Evolutionary conservation across 23 red algal genomes (phyloP).

Genomic region (Cyanidium caldarium): DNA sequence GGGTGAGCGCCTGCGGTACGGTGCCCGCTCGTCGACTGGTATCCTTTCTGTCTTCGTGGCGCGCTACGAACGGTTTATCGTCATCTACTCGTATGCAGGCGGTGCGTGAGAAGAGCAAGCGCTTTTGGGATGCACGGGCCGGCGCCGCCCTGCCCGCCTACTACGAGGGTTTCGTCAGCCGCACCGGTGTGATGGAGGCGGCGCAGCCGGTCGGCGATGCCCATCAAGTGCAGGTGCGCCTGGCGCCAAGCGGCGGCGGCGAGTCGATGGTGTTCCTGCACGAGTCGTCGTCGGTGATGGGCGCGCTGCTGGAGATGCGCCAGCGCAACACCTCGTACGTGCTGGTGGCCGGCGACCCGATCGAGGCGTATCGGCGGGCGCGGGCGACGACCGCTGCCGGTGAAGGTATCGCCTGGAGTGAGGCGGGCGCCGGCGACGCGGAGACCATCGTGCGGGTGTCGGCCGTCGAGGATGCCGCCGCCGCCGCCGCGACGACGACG

Average conservation of each 20-base stretch:
- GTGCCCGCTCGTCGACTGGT: no score
- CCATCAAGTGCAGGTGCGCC: neutral
- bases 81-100: no score
- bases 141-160: neutral
- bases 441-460: no score
- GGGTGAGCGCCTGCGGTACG: no score
- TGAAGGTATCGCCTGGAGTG: neutral
- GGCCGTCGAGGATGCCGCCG: no score
- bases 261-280: conserved; percentile 1
- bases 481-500: no score
- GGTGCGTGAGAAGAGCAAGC: no score
- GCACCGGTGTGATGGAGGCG: neutral
- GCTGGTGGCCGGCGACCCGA: neutral
- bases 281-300: neutral
- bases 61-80: no score
- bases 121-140: neutral
- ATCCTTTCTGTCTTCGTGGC: no score
- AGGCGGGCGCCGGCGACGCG: neutral
- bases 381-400: neutral
- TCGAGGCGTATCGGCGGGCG: neutral
- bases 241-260: neutral
- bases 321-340: neutral
- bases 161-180: neutral
- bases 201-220: neutral
- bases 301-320: neutral